Evolutionary conservation across 441 rosid species (phyloP).

Genomic region (Pelargonium myrrhifolium): DNA sequence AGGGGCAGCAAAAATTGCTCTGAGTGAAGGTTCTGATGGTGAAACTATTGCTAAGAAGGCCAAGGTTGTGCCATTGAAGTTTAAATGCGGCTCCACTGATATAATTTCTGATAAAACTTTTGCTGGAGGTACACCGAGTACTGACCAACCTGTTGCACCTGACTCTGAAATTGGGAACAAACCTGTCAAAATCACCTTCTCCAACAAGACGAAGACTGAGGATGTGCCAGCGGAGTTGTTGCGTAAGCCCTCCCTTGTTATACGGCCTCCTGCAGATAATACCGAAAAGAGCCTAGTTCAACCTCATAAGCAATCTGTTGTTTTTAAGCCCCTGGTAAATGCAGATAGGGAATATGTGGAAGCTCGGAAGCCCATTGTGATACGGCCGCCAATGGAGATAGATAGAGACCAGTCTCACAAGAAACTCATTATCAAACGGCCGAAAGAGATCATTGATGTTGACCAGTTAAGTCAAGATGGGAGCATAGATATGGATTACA

Average conservation of each 20-base stretch:
- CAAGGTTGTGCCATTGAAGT: slow-evolving; percentile 62
- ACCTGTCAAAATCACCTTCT: slow-evolving; percentile 56
- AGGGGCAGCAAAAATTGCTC: slow-evolving; percentile 34
- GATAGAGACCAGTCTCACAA: slow-evolving; percentile 64
- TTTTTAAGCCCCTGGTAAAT: slow-evolving; percentile 33
- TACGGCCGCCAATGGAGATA: slow-evolving; percentile 62
- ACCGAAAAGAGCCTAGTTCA: slow-evolving; percentile 48
- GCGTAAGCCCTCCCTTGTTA: slow-evolving; percentile 53
- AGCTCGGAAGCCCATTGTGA: slow-evolving; percentile 37
- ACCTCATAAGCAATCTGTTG: slow-evolving; percentile 53
- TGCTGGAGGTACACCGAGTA: slow-evolving; percentile 40
- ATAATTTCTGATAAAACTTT: slow-evolving; percentile 44
- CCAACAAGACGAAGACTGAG: slow-evolving; percentile 59
- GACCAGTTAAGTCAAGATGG: slow-evolving; percentile 74
- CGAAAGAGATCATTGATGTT: slow-evolving; percentile 65
- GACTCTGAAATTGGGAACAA: slow-evolving; percentile 49
- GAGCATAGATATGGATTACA: slow-evolving; percentile 50
- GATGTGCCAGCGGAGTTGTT: slow-evolving; percentile 28
- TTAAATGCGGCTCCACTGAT: slow-evolving; percentile 60
- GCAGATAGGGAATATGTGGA: slow-evolving; percentile 36
- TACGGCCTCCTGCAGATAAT: slow-evolving; percentile 41
- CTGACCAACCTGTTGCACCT: slow-evolving; percentile 44
- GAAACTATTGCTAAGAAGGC: slow-evolving; percentile 49
- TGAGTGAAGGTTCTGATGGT: slow-evolving; percentile 47
- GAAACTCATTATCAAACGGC: slow-evolving; percentile 68